These are phyloP conservation scores for Carex cristatella DNA, from an alignment of 176 grass and related monocot genomes.

Conservation along the genomic window DNA sequence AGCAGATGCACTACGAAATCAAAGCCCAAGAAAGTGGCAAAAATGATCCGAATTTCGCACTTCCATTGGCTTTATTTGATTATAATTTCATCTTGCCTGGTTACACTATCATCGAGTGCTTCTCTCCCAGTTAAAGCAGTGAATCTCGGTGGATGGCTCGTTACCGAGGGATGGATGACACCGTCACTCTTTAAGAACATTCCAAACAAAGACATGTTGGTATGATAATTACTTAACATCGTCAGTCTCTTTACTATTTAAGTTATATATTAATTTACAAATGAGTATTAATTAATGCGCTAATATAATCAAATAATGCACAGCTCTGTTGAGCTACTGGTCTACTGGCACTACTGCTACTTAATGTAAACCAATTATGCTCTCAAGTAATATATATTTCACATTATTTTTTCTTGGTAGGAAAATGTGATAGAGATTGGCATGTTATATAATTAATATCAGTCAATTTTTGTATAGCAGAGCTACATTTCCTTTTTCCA, in stretches of 20 bases:
- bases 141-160: slow-evolving; percentile 63
- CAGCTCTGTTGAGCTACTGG: neutral
- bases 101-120: neutral
- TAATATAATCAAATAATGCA: neutral
- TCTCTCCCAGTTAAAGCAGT: slow-evolving; percentile 34
- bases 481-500: too few relatives aligned
- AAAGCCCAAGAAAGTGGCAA: neutral
- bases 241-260: neutral
- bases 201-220: slow-evolving; percentile 51
- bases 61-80: neutral
- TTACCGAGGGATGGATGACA: slow-evolving; percentile 72
- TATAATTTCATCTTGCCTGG: neutral
- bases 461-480: too few relatives aligned
- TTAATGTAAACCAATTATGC: neutral
- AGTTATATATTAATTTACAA: neutral
- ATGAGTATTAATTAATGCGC: neutral
- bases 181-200: slow-evolving; percentile 62
- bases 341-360: neutral
- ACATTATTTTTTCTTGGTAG: neutral
- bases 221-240: neutral
- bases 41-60: neutral
- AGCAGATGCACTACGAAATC: neutral
- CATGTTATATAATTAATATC: too few relatives aligned
- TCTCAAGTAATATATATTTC: neutral
- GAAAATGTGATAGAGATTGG: neutral